Evolutionary conservation across 108 stramenopile genomes (phyloP).

Genomic region (Cyclotella baltica): DNA sequence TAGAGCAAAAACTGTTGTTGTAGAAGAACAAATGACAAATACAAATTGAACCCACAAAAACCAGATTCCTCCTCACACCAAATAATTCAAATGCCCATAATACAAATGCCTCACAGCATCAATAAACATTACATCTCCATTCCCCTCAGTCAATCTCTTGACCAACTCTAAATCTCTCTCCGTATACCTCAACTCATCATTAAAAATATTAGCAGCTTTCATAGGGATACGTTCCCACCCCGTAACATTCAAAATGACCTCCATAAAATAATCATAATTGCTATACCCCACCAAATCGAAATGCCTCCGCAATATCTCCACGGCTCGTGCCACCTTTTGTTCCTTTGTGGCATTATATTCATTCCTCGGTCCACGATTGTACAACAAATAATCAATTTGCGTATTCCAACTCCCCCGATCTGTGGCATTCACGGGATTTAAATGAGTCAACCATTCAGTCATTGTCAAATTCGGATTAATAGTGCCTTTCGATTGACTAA

Average conservation of each 20-base stretch:
- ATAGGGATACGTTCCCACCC: slow-evolving; percentile 28
- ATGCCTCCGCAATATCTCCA: slow-evolving; percentile 36
- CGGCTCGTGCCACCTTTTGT: slow-evolving; percentile 40
- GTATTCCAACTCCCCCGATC: slow-evolving; percentile 39
- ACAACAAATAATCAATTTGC: slow-evolving; percentile 49
- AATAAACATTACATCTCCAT: slow-evolving; percentile 56
- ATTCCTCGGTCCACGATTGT: slow-evolving; percentile 46
- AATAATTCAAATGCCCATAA: slow-evolving; percentile 47
- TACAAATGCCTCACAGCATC: slow-evolving; percentile 58
- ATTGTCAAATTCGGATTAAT: slow-evolving; percentile 21
- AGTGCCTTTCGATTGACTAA: slow-evolving; percentile 40
- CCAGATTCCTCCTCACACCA: slow-evolving; percentile 21
- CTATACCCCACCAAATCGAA: slow-evolving; percentile 43
- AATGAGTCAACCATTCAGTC: slow-evolving; percentile 30
- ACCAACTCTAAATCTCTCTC: slow-evolving; percentile 47
- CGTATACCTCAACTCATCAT: slow-evolving; percentile 44
- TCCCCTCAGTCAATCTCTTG: slow-evolving; percentile 43
- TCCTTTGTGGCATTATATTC: slow-evolving; percentile 42
- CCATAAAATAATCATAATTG: slow-evolving; percentile 36
- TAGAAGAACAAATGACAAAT: too few relatives aligned
- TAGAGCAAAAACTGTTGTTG: too few relatives aligned
- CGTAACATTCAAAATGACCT: slow-evolving; percentile 24
- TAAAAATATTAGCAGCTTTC: slow-evolving; percentile 34
- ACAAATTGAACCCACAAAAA: too few relatives aligned
- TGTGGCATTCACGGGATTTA: slow-evolving; percentile 39